Percentiles rank a stretch among this genome's conserved stretches.
phyloP scores from a whole-genome alignment of 169 alveolate species.

The Plasmodium blacklocki region DNA sequence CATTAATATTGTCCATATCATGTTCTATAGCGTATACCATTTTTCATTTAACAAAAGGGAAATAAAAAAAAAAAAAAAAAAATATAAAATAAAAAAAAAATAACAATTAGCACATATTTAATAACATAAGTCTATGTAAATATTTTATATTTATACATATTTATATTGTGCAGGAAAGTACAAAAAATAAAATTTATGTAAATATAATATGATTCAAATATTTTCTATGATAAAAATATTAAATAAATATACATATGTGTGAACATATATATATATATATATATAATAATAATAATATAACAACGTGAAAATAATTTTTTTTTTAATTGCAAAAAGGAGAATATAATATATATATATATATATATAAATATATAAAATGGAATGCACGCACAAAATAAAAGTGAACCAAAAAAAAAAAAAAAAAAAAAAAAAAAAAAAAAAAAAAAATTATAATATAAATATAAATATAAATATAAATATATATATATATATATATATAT shows the following conservation, averaged over 20 bases:
- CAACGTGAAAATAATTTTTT: neutral
- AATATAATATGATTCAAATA: too few relatives aligned
- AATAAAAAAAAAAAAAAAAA: too few relatives aligned
- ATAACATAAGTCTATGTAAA: too few relatives aligned
- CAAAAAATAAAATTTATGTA: too few relatives aligned
- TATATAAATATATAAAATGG: neutral
- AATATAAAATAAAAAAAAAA: neutral
- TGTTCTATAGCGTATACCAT: neutral
- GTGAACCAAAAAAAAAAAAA: too few relatives aligned
- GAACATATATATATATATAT: neutral
- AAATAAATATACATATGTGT: neutral
- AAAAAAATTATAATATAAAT: too few relatives aligned
- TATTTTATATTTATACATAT: too few relatives aligned
- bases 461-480: too few relatives aligned
- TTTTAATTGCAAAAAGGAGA: neutral
- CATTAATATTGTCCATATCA: neutral
- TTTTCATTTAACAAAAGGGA: slow-evolving; percentile 2
- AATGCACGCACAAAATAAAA: slow-evolving; percentile 7
- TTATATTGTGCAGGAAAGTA: too few relatives aligned
- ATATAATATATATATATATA: neutral
- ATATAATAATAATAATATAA: neutral
- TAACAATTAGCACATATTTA: too few relatives aligned
- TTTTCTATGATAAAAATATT: neutral
- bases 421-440: too few relatives aligned
- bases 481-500: too few relatives aligned